Evolutionary conservation across 108 stramenopile genomes (phyloP), one percentile per base, ranked within the genome.

Genomic region (Cyclotella baltica): DNA sequence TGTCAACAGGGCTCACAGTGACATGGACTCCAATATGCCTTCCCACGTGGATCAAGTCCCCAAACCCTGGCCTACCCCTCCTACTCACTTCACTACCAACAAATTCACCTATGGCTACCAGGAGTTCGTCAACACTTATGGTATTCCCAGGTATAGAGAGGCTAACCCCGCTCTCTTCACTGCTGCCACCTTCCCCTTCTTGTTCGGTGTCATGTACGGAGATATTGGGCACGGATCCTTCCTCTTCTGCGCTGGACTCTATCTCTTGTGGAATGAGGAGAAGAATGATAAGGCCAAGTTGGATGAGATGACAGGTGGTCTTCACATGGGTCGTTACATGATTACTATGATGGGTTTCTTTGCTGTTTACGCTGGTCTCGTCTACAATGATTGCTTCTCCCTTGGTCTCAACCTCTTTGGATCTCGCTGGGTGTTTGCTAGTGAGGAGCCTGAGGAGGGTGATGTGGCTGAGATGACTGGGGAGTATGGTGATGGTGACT

Each of bases 131-230:
- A 96, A 99, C 86, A 99, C 99, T 22, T 99, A 98, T 67, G 98
- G 98, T 85, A 95, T 98, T 58, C 98, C 98, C 20, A 88, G 98
- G 64, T 99, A 99, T 87, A 90, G 94, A 47, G 98, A 99, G 87
- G 96, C 95, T 70, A 99, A 99, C 83, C 98, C 98, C 25, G 98
- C 98, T 15, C 86, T 99, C 38, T 98, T 98, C 81, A 98, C 98
- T 19, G 96, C 97, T 29, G 97, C 96, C 4, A 98, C 98, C 19
- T 99, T 99, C 88, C 98, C 98, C 57, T 99, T 99, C 88, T 82
- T 98, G 66, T 99, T 98, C 68, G 98, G 97, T 57, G 97, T 98
- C 75, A 99, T 98, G 99, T 99, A 97, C 76, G 99, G 99, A 62
- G 99, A 99, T 85, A 94, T 98, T 43, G 99, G 99, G 9, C 99